Conservation (phyloP, 75 land plant genomes). For the Cupressus sempervirens region DNA sequence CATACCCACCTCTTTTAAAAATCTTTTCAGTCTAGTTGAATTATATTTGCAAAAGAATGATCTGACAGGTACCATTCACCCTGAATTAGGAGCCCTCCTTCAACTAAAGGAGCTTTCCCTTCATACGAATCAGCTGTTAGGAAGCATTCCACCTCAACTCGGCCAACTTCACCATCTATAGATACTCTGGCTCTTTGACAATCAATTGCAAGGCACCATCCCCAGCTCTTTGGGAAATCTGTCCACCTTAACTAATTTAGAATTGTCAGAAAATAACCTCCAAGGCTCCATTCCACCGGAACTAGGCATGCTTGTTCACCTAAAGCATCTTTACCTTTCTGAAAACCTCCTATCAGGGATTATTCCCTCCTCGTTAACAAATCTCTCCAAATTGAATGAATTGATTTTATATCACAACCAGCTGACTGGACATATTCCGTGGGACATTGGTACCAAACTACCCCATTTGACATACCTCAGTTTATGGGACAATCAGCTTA, state of each 20-base stretch:
- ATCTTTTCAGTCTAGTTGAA: too few species aligned
- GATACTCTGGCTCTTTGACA: not conserved
- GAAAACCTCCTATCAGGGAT: not conserved
- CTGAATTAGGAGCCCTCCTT: too few species aligned
- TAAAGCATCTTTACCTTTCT: too few species aligned
- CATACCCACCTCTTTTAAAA: too few species aligned
- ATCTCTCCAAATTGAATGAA: not conserved
- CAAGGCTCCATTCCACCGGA: not conserved
- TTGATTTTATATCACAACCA: not conserved
- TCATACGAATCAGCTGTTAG: too few species aligned
- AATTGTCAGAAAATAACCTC: not conserved
- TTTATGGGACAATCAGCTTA: not conserved
- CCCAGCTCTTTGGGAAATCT: not conserved
- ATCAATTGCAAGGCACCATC: not conserved
- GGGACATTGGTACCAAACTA: not conserved
- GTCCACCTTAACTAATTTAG: too few species aligned
- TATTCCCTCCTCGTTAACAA: not conserved
- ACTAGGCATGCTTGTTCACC: not conserved
- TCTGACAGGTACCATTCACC: too few species aligned
- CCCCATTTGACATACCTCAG: not conserved
- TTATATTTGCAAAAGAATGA: too few species aligned
- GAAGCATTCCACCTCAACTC: too few species aligned
- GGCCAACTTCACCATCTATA: not conserved
- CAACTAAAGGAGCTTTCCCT: too few species aligned
- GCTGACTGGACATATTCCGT: not conserved